A percentile compares a stretch with the other conserved stretches of the same genome.
phyloP scores from a whole-genome alignment of 805 yeast genomes.

The Candida easanensis region DNA sequence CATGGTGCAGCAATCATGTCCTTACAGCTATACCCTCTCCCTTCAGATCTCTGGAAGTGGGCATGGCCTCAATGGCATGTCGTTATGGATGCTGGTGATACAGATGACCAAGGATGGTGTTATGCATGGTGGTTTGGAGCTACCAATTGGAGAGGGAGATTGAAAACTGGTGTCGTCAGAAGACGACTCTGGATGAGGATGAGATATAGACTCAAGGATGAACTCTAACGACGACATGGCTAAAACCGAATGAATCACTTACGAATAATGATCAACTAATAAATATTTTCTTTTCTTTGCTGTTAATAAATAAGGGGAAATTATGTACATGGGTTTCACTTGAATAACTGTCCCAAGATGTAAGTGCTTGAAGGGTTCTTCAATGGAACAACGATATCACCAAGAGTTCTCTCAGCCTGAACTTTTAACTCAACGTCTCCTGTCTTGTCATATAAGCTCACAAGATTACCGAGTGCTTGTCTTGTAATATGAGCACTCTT shows the following conservation, averaged over 20 bases:
- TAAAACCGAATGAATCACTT: not conserved
- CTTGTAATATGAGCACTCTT: constrained; percentile 38
- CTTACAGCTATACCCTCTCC: constrained; percentile 36
- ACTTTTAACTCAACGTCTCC: constrained; percentile 15
- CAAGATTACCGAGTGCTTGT: constrained; percentile 34
- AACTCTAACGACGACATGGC: not conserved
- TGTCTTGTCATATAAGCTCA: constrained; percentile 13
- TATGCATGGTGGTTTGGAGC: constrained; percentile 53
- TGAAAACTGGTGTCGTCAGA: constrained; percentile 49
- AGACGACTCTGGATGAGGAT: constrained; percentile 62
- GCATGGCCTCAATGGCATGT: constrained; percentile 71
- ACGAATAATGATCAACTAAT: not conserved
- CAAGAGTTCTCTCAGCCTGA: constrained; percentile 14
- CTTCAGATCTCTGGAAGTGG: constrained; percentile 66
- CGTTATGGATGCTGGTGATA: constrained; percentile 57
- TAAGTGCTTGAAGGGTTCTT: constrained; percentile 3
- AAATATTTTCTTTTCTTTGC: too few species aligned
- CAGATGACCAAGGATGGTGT: constrained; percentile 85
- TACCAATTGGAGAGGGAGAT: constrained; percentile 57
- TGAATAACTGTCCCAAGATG: constrained; percentile 11
- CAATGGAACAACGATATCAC: constrained; percentile 8
- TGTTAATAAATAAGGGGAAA: constrained; percentile 1
- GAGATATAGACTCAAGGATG: constrained; percentile 9
- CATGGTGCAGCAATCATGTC: constrained; percentile 22
- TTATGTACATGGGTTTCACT: constrained; percentile 1